Base-by-base conservation (phyloP, 306 rosid species). In the Luffa aegyptiaca region DNA sequence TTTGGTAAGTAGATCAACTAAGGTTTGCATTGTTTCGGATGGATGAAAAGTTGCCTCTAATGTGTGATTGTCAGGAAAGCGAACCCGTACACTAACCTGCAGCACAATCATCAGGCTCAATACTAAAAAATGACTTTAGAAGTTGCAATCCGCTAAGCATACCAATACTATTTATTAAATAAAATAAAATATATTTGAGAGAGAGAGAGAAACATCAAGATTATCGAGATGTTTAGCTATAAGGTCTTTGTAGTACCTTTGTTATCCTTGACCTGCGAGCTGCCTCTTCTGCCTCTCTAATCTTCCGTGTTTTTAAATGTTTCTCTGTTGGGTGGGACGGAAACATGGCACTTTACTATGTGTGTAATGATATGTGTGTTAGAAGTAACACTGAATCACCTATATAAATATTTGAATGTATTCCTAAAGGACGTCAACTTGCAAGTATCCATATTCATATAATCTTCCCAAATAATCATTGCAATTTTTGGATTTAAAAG, bases 51-150 rank as follows among this genome's bases (percentile, higher is more conserved):
- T 84, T 71, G 84, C 94, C 92, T 95, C 99, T 56, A 93, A 87
- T 41, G 99, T 96, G 85, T 85, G 89, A 82, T 93, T 90, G 84
- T 96, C 99, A 12, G 98, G 98, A 86, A 96, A 93, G 37, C 98
- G 90, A 80, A 91, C 87, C 87, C 99, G 90, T 57, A 96, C 85
- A n/a, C 88, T 87, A 41, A 91, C 92, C 99, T 96, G 89, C 87
- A 86, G 48, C 79, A 75, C 53, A 18, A 36, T 64, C 58, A 14
- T 79, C 57, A 18, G 10, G 76, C 37, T 56, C 63, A 51, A 17
- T 4, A n/a, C 48, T 59, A 66, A 53, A 36, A 20, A 35, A 55
- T 3, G 11, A 31, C 49, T 17, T 36, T 2, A 57, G 21, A 48
- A 12, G 35, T 31, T 55, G 59, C 12, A 61, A 81, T 48, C 11